A percentile compares a stretch with the other conserved stretches of the same genome.
Conservation (phyloP, 805 yeast genomes). For the Candida corydali region DNA sequence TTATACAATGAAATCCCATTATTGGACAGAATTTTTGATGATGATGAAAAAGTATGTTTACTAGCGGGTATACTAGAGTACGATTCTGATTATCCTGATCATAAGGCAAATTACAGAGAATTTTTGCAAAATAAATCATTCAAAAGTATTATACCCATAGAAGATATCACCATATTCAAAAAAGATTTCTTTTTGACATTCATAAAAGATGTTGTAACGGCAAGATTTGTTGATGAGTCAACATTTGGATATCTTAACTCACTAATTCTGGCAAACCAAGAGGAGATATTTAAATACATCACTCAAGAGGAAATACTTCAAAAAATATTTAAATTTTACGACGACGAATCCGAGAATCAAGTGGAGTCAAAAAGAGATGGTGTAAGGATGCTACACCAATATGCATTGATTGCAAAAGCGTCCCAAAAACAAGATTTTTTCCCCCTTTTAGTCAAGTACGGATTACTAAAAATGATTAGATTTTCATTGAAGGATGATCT, state of each 20-base stretch:
- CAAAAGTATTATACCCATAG: slow-evolving; percentile 64
- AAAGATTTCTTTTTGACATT: slow-evolving; percentile 77
- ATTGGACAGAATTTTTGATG: slow-evolving; percentile 29
- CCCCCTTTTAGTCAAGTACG: slow-evolving; percentile 57
- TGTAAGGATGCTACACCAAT: slow-evolving; percentile 74
- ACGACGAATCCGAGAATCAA: slow-evolving; percentile 2
- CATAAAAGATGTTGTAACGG: slow-evolving; percentile 81
- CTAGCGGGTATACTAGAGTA: slow-evolving; percentile 79
- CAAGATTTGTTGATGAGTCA: slow-evolving; percentile 77
- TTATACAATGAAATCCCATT: slow-evolving; percentile 59
- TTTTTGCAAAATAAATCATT: slow-evolving; percentile 57
- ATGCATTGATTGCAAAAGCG: slow-evolving; percentile 68
- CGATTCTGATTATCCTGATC: slow-evolving; percentile 80
- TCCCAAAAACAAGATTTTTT: slow-evolving; percentile 67
- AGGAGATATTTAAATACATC: slow-evolving; percentile 57
- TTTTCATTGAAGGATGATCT: slow-evolving; percentile 61
- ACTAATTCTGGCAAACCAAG: slow-evolving; percentile 65
- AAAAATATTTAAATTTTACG: slow-evolving; percentile 56
- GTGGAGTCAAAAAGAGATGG: slow-evolving; percentile 56
- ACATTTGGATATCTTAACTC: slow-evolving; percentile 64
- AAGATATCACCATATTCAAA: slow-evolving; percentile 52
- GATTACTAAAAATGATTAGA: slow-evolving; percentile 64
- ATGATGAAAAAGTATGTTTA: slow-evolving; percentile 38
- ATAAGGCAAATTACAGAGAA: slow-evolving; percentile 76
- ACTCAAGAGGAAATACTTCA: slow-evolving; percentile 49